A percentile compares a stretch with the other conserved stretches of the same genome.
phyloP scores from a whole-genome alignment of 2,329 filamentous ascomycete species.

The Colletotrichum sp. region DNA sequence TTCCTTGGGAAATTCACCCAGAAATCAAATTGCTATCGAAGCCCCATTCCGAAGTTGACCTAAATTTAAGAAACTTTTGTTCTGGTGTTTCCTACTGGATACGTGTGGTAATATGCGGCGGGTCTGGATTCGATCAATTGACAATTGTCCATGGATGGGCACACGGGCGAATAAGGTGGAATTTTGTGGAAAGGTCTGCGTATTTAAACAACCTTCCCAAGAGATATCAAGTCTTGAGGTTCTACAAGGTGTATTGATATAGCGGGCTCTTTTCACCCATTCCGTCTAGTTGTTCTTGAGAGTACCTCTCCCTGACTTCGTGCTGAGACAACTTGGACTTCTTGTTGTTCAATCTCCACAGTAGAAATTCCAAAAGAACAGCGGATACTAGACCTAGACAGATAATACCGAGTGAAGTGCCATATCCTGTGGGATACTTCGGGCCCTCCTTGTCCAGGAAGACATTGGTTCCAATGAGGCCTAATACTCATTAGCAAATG shows the following conservation, averaged over 20 bases:
- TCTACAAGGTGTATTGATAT: conserved; percentile 8
- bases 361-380: conserved; percentile 23
- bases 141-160: too few species aligned
- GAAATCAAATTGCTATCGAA: neutral
- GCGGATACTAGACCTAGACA: conserved; percentile 13
- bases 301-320: conserved; percentile 31
- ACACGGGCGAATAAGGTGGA: too few species aligned
- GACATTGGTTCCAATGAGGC: conserved; percentile 42
- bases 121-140: too few species aligned
- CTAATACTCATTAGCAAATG: conserved; percentile 24
- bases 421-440: conserved; percentile 40
- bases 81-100: too few species aligned
- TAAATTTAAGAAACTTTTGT: too few species aligned
- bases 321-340: conserved; percentile 25
- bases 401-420: conserved; percentile 21
- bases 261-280: conserved; percentile 1
- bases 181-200: neutral
- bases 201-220: neutral
- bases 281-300: conserved; percentile 14
- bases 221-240: neutral
- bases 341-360: conserved; percentile 29
- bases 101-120: too few species aligned
- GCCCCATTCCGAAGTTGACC: too few species aligned
- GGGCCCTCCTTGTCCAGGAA: conserved; percentile 40
- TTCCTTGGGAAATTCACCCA: neutral